A percentile compares a stretch with the other conserved stretches of the same genome.
Conservation (phyloP, 2,329 filamentous ascomycete species). For the Paracamarosporium sp. region DNA sequence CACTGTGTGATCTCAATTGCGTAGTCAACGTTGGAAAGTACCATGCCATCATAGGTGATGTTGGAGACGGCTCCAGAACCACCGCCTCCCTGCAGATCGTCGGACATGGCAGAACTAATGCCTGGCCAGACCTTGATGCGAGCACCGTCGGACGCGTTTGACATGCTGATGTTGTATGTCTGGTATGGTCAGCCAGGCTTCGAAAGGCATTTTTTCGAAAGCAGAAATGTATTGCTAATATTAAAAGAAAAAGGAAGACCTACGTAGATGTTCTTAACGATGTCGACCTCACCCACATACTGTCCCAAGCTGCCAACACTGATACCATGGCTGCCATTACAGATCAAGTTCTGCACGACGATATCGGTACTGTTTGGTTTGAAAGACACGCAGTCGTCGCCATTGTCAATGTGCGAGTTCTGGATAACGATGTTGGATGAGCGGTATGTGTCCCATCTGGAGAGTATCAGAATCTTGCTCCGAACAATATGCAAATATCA, state of each 20-base stretch:
- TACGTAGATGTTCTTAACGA: constrained; percentile 73
- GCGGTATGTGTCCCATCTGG: constrained; percentile 66
- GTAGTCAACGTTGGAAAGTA: constrained; percentile 68
- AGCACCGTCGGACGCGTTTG: constrained; percentile 64
- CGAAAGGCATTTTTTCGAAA: not conserved
- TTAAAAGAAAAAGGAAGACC: constrained; percentile 9
- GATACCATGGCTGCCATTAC: constrained; percentile 75
- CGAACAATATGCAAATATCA: constrained; percentile 35
- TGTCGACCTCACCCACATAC: constrained; percentile 68
- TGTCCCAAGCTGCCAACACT: constrained; percentile 75
- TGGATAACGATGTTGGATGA: constrained; percentile 69
- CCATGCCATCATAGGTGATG: constrained; percentile 70
- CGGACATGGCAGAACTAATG: constrained; percentile 60
- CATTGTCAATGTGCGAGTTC: constrained; percentile 69
- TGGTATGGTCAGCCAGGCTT: constrained; percentile 16
- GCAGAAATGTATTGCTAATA: constrained; percentile 26
- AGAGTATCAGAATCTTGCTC: constrained; percentile 58
- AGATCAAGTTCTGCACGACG: constrained; percentile 70
- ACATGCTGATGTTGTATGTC: constrained; percentile 46
- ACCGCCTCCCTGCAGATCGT: constrained; percentile 70
- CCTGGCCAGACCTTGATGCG: constrained; percentile 79
- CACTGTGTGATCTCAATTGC: constrained; percentile 71
- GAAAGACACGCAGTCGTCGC: constrained; percentile 76
- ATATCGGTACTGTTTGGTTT: constrained; percentile 76
- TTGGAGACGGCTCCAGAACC: constrained; percentile 68